Evolutionary conservation across 176 grass and related monocot species (phyloP), one percentile per base, ranked within the genome.

Genomic region (Saccharum spontaneum): DNA sequence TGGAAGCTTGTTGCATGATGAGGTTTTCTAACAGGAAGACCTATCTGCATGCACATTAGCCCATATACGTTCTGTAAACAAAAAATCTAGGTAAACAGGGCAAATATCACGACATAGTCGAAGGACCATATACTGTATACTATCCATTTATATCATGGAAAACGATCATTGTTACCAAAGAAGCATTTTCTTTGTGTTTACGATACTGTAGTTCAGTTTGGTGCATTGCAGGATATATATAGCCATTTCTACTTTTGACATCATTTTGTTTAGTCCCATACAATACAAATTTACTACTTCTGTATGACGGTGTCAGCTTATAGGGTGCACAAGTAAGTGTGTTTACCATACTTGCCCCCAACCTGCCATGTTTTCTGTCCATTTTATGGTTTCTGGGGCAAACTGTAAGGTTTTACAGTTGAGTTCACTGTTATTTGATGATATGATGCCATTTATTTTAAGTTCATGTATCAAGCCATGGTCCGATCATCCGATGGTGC

Each of bases 141-240:
- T 46, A 48, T 34, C 40, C 17, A 34, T 67, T n/a, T 22, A n/a
- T 45, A n/a, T 45, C 10, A 67, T 11, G 17, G 9, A 48, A 79
- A 14, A 14, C 0, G 4, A 31, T 65, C 26, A 8, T 46, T 14
- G 9, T 45, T 15, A 50, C 48, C 46, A 17, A 23, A 57, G 48
- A 76, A 13, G 66, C 22, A 70, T 14, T 36, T 82, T 70, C 0
- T 54, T 3, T 34, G 22, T 71, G 66, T 52, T 55, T 80, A n/a
- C 28, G 43, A 26, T 81, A 41, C 4, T 57, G 22, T 59, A 57
- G 67, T 82, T 71, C 71, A 68, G 8, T 40, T 71, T 82, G 61
- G 14, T 61, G 44, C 23, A 61, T 82, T 44, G 49, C 49, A 15
- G 45, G 14, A 49, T 72, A 15, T 26, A 72, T 6, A 16, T 16